Evolutionary conservation across 441 rosid species (phyloP), one percentile per base, ranked within the genome.

Genomic region (Arabidopsis hybrid): DNA sequence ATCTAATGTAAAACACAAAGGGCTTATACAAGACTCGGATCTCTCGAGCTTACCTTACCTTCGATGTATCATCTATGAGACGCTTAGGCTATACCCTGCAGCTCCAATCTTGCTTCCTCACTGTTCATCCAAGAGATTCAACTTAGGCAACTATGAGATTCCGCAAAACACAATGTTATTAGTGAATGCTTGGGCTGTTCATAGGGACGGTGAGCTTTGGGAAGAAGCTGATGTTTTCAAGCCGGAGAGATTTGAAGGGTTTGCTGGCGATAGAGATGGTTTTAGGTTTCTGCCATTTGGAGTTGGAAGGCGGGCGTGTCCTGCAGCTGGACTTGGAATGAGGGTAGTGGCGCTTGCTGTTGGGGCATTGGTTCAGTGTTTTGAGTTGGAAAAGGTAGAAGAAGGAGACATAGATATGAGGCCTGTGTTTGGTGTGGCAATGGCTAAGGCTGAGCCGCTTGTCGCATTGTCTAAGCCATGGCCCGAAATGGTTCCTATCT

Each of bases 241-340:
- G 60, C 91, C 88, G 0, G 89, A 88, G 75, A 83, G 92, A 53
- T 86, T 84, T 53, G 84, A 75, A 45, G 82, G 63, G 18, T 52
- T 55, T 65, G 18, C 9, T 12, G 80, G 59, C 0, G 83, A 77
- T 16, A 46, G 69, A 62, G 84, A 66, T 55, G 83, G 84, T 6
- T 80, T 60, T 63, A 80, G 72, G 77, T 82, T 46, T 12, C 51
- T 88, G 45, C 87, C 89, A 1, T 88, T 88, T 67, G 88, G 92
- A 16, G 63, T 50, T 17, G 89, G 92, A 62, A 84, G 89, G 83
- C 80, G 95, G 31, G 84, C 84, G 38, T 86, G 95, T 67, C 92
- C 91, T 1, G 91, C 85, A 11, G 84, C 85, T 51, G 77, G 21
- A 7, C 47, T 88, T 82, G 91, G 76, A 10, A 57, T 69, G 55